Conservation (phyloP, 1,284 basidiomycete species). For the Austroboletus sp. region DNA sequence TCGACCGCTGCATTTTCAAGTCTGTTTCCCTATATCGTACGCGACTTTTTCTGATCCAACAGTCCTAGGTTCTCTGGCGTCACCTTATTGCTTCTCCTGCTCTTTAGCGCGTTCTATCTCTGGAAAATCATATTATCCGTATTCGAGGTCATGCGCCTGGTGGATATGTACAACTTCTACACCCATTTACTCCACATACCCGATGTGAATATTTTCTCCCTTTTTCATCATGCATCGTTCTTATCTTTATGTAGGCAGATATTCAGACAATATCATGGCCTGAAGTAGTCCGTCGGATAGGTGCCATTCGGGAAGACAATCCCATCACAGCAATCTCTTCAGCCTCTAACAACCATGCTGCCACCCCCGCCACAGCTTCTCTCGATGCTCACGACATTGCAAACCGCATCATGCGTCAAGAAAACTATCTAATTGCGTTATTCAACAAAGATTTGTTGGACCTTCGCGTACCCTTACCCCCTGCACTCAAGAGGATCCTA, state of each 20-base stretch:
- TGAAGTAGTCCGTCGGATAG: conserved; percentile 85
- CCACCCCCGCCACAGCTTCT: conserved; percentile 53
- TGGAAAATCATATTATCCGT: conserved; percentile 65
- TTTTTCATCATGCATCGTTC: conserved; percentile 9
- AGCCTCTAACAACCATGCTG: conserved; percentile 41
- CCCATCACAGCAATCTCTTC: conserved; percentile 82
- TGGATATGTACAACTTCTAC: conserved; percentile 92
- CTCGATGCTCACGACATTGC: conserved; percentile 96
- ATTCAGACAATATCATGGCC: conserved; percentile 97
- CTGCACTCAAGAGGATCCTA: conserved; percentile 45
- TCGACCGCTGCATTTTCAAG: conserved; percentile 76
- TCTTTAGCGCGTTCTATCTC: conserved; percentile 76
- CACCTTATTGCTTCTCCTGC: conserved; percentile 73
- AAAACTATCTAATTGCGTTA: conserved; percentile 95
- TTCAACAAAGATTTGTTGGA: conserved; percentile 96
- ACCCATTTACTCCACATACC: conserved; percentile 70
- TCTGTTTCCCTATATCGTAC: conserved; percentile 34
- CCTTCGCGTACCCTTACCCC: conserved; percentile 74
- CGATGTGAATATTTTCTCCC: conserved; percentile 56
- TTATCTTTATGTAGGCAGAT: conserved; percentile 59
- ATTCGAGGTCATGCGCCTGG: conserved; percentile 63
- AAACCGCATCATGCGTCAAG: conserved; percentile 93
- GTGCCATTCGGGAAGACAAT: conserved; percentile 83
- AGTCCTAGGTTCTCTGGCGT: conserved; percentile 71
- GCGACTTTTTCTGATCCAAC: conserved; percentile 2